A percentile compares a stretch with the other conserved stretches of the same genome.
These are phyloP conservation scores for Euphorbia lathyris DNA, from an alignment of 345 rosid species.

Conservation along the genomic window DNA sequence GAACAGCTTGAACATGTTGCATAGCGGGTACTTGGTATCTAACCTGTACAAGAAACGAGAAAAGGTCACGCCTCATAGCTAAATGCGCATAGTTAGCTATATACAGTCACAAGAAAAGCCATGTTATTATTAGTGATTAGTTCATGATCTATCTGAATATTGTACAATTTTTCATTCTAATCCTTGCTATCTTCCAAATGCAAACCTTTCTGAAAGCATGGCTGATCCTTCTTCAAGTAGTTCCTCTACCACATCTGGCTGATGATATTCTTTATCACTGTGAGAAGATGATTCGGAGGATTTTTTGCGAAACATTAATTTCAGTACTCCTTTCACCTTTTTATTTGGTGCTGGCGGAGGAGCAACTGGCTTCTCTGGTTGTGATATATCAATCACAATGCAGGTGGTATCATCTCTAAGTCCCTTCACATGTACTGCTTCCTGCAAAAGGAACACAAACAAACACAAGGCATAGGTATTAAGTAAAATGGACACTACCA, in stretches of 20 bases:
- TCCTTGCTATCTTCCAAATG: constrained; percentile 25
- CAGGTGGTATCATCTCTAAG: constrained; percentile 98
- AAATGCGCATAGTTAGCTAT: neutral
- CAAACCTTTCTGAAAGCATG: constrained; percentile 94
- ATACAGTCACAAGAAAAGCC: neutral
- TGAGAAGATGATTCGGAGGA: constrained; percentile 70
- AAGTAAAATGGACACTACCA: neutral
- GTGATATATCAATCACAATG: constrained; percentile 87
- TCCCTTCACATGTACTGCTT: constrained; percentile 77
- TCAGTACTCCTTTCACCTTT: constrained; percentile 78
- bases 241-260: constrained; percentile 90
- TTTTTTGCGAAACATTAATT: constrained; percentile 83
- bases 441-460: constrained; percentile 46
- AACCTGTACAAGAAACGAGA: constrained; percentile 54
- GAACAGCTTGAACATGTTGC: constrained; percentile 97
- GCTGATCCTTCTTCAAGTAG: constrained; percentile 94
- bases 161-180: constrained; percentile 5
- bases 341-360: constrained; percentile 65
- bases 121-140: neutral
- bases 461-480: constrained; percentile 6
- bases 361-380: constrained; percentile 72
- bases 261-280: constrained; percentile 53
- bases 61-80: neutral
- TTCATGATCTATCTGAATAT: neutral
- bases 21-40: constrained; percentile 85